Conservation (phyloP, 352 stramenopile species). For the Pythium utonaiense region DNA sequence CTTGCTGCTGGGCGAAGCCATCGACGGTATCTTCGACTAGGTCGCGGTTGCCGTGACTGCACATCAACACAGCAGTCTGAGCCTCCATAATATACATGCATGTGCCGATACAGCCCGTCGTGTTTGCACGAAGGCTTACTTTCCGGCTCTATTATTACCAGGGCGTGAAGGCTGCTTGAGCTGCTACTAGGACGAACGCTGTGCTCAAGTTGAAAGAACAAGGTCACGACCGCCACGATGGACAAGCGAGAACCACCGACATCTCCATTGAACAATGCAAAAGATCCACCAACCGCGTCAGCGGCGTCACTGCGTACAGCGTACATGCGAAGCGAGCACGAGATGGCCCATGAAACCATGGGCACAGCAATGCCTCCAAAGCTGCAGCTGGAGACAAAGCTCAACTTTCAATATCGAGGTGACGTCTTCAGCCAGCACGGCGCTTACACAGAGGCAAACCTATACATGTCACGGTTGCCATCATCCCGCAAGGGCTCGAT, state of each 20-base stretch:
- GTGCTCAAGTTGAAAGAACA: background rate
- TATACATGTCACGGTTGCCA: constrained; percentile 74
- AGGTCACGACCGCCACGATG: constrained; percentile 1
- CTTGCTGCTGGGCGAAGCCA: constrained; percentile 65
- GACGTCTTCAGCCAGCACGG: constrained; percentile 74
- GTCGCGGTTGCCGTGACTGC: constrained; percentile 8
- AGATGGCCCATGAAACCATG: constrained; percentile 17
- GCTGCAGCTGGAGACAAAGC: constrained; percentile 26
- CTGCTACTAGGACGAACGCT: background rate
- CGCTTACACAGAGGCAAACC: constrained; percentile 53
- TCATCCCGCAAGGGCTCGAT: constrained; percentile 39
- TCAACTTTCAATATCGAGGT: constrained; percentile 66
- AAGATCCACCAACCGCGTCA: background rate
- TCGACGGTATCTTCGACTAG: constrained; percentile 50
- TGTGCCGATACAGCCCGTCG: background rate
- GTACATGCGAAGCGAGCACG: constrained; percentile 9
- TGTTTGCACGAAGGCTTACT: background rate
- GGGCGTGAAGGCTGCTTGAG: background rate
- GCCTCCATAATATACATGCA: constrained; percentile 12
- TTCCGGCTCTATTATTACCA: background rate
- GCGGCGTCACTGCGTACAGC: background rate
- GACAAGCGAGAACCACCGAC: constrained; percentile 5
- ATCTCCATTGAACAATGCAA: background rate
- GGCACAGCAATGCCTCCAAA: background rate
- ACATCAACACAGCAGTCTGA: background rate